These are phyloP conservation scores for Guyanaporus albipodus DNA, from an alignment of 768 basidiomycete genomes.

Conservation along the genomic window DNA sequence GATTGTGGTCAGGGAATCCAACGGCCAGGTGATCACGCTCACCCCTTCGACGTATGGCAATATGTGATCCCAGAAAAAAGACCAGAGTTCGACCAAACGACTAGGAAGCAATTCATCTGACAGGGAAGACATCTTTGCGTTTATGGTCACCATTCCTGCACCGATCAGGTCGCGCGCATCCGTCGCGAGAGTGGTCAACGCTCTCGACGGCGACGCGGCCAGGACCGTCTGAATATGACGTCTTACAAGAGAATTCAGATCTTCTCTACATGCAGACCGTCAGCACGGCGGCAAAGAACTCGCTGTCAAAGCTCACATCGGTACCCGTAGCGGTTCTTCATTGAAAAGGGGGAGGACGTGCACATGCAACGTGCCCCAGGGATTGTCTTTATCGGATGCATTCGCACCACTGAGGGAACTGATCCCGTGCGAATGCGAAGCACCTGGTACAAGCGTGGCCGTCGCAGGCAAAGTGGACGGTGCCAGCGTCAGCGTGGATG, in stretches of 20 bases:
- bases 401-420: slow-evolving; percentile 19
- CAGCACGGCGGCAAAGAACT: not conserved
- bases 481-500: slow-evolving; percentile 41
- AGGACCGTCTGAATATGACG: slow-evolving; percentile 74
- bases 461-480: slow-evolving; percentile 40
- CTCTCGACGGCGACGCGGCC: slow-evolving; percentile 68
- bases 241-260: slow-evolving; percentile 78
- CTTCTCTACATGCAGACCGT: slow-evolving; percentile 61
- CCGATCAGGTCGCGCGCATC: slow-evolving; percentile 83
- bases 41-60: slow-evolving; percentile 87
- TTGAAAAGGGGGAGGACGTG: slow-evolving; percentile 91
- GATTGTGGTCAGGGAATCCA: not conserved
- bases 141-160: slow-evolving; percentile 88
- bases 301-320: slow-evolving; percentile 54
- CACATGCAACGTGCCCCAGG: slow-evolving; percentile 82
- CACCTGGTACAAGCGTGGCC: slow-evolving; percentile 26
- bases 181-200: slow-evolving; percentile 66
- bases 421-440: slow-evolving; percentile 31
- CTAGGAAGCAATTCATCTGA: slow-evolving; percentile 77
- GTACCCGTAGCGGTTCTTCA: slow-evolving; percentile 77
- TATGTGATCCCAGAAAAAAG: slow-evolving; percentile 90
- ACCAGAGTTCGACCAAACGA: slow-evolving; percentile 85
- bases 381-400: slow-evolving; percentile 51
- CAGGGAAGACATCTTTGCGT: slow-evolving; percentile 70
- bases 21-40: slow-evolving; percentile 25